Evolutionary conservation across 257 asterid genomes (phyloP), one percentile per base, ranked within the genome.

Genomic region (Catharanthus roseus): DNA sequence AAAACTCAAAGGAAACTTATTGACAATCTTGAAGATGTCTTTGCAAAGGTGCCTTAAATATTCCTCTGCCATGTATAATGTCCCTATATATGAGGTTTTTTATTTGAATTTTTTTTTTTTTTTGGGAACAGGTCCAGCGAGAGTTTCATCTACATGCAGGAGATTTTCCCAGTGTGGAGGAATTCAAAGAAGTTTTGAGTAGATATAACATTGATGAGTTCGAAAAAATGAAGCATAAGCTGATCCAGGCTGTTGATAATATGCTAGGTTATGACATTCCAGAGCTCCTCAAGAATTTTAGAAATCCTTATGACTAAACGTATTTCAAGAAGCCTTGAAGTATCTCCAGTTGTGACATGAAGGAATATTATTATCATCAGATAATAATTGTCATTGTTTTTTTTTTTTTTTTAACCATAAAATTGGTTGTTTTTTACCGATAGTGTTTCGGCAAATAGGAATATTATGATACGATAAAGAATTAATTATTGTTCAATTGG

Each of bases 241-340:
- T 87, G 92, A 82, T 90, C 55, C 92, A 90, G 71, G 83, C 85
- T 10, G 93, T 89, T 34, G 96, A 90, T 58, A 89, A 87, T 61
- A 90, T 93, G 98, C 84, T 93, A n/a, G 92, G 87, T 2, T 76
- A 86, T 71, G 98, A 89, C 66, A 89, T 93, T n/a, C 98, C 97
- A 0, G 90, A 89, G 34, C 85, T 93, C 5, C 69, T 93, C 69
- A 93, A 90, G 64, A 89, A 71, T 69, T 82, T 91, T 21, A 86
- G 92, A 75, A 90, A 93, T 77, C 81, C 95, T 11, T 89, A 93
- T n/a, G 96, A 81, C 47, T 90, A 75, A 71, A 31, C n/a, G 2
- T 56, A 56, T 82, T 90, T 86, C 89, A 86, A 80, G 88, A 83
- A 67, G 67, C 69, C 79, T 84, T 86, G 92, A 83, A 82, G 80